These are phyloP conservation scores for Sorghum bicolor DNA, from an alignment of 176 grass and related monocot species.

Conservation along the genomic window Sorghum_bicolor_NCBIv3 NC_012876.2:39856501-39857000, in stretches of 20 bases:
- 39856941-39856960: background rate
- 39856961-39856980: background rate
- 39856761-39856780: background rate
- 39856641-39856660: slow-evolving; percentile 9
- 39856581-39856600: slow-evolving; percentile 91
- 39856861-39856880: background rate
- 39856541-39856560: slow-evolving; percentile 64
- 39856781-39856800: background rate
- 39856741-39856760: background rate
- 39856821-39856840: background rate
- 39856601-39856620: slow-evolving; percentile 97
- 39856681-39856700: background rate
- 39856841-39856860: background rate
- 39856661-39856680: background rate
- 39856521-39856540: slow-evolving; percentile 4
- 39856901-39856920: background rate
- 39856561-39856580: slow-evolving; percentile 77
- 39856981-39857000: background rate
- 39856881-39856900: background rate
- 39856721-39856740: background rate
- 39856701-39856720: background rate
- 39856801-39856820: background rate
- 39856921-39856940: background rate
- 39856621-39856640: slow-evolving; percentile 31
- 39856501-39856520: slow-evolving; percentile 17